phyloP scores from a whole-genome alignment of 208 protist genomes.

The Leptomonas seymouri region DNA sequence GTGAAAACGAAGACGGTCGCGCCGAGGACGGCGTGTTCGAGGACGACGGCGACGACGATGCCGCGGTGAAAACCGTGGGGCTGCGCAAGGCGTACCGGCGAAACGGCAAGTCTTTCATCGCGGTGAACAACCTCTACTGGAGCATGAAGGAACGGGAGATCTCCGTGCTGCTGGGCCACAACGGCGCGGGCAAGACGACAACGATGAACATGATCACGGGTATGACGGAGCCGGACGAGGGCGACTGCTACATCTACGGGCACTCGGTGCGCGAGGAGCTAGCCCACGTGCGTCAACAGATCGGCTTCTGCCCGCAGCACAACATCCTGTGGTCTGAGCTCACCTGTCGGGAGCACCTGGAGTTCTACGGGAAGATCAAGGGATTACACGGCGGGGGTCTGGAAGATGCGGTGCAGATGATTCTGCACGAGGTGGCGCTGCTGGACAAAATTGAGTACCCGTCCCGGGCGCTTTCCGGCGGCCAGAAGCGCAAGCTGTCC shows the following conservation, averaged over 20 bases:
- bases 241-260: constrained; percentile 73
- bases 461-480: constrained; percentile 63
- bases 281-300: constrained; percentile 53
- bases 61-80: constrained; percentile 32
- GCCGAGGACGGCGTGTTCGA: constrained; percentile 34
- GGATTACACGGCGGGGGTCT: constrained; percentile 45
- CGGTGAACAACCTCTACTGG: constrained; percentile 80
- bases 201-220: constrained; percentile 88
- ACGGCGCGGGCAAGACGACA: constrained; percentile 87
- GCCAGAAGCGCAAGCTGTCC: constrained; percentile 90
- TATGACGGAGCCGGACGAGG: constrained; percentile 58
- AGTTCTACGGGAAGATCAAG: constrained; percentile 91
- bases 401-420: constrained; percentile 35
- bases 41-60: constrained; percentile 11
- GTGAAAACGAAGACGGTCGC: constrained; percentile 37
- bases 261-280: constrained; percentile 59
- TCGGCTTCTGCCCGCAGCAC: constrained; percentile 75
- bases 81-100: constrained; percentile 43
- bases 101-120: constrained; percentile 57
- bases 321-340: constrained; percentile 77
- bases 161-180: constrained; percentile 74
- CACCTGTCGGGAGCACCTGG: constrained; percentile 90
- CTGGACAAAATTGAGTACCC: constrained; percentile 48
- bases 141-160: constrained; percentile 48
- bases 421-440: constrained; percentile 63